Conservation (phyloP, 2,329 filamentous ascomycete genomes). For the Colletotrichum falcatum region DNA sequence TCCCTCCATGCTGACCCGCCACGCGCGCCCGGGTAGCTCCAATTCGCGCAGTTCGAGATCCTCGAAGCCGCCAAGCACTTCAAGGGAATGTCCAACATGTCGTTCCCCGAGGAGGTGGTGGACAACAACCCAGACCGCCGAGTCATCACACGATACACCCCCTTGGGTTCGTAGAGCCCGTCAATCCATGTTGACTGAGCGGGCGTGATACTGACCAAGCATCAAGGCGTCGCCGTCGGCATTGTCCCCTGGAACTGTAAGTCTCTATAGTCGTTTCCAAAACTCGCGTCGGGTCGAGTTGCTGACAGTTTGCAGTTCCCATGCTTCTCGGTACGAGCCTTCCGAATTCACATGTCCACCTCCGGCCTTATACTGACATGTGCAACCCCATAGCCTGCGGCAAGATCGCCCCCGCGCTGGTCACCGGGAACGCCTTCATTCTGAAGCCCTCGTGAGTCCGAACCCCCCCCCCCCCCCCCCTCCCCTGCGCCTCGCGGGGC, state of each 20-base stretch:
- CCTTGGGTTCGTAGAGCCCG: constrained; percentile 48
- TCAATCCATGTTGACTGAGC: constrained; percentile 42
- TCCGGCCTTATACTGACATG: neutral
- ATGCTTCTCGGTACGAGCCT: constrained; percentile 31
- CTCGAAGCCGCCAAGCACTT: constrained; percentile 31
- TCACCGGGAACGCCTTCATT: constrained; percentile 69
- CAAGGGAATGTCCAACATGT: constrained; percentile 24
- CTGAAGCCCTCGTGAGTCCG: constrained; percentile 62
- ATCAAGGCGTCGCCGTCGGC: constrained; percentile 51
- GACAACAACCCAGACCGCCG: constrained; percentile 46
- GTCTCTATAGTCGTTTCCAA: constrained; percentile 56
- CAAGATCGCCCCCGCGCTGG: constrained; percentile 68
- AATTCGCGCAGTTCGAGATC: constrained; percentile 33
- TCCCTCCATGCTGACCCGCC: constrained; percentile 7
- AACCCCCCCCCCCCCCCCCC: too few relatives aligned
- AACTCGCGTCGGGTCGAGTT: constrained; percentile 42
- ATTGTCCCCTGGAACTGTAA: constrained; percentile 70
- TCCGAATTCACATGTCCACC: too few relatives aligned
- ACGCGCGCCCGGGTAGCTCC: constrained; percentile 5
- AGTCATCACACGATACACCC: constrained; percentile 50
- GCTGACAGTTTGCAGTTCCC: constrained; percentile 31
- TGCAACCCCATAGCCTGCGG: constrained; percentile 50
- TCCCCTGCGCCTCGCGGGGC: neutral
- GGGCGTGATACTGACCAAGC: neutral
- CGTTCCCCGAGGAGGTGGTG: constrained; percentile 38